phyloP scores from a whole-genome alignment of 2,329 filamentous ascomycete species.

The Zasmidium citrigriseum region DNA sequence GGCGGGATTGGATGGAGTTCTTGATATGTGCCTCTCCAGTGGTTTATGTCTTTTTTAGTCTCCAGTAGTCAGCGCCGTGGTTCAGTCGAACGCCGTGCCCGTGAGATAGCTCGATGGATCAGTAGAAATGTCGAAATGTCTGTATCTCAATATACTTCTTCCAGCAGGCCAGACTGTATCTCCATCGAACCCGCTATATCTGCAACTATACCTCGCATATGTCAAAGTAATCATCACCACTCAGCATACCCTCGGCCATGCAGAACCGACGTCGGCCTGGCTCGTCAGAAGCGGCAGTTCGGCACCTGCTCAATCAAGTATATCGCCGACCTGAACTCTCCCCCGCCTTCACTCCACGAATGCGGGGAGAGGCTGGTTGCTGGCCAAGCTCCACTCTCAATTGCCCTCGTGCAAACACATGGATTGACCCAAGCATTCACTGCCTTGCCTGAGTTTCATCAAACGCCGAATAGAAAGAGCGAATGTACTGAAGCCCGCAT shows the following conservation, averaged over 20 bases:
- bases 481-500: slow-evolving; percentile 4
- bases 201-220: background rate
- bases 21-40: background rate
- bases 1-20: background rate
- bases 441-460: background rate
- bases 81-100: background rate
- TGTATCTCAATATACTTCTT: too few species aligned
- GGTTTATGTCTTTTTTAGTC: too few species aligned
- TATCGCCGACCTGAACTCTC: slow-evolving; percentile 6
- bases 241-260: background rate
- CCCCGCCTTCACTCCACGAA: slow-evolving; percentile 3
- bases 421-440: background rate
- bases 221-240: background rate
- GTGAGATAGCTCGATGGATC: background rate
- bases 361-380: background rate
- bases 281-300: too few species aligned
- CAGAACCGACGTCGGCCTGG: background rate
- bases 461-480: background rate
- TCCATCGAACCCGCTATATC: background rate
- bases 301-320: background rate
- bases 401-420: background rate
- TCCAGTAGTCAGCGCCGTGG: too few species aligned
- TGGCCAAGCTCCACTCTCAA: background rate
- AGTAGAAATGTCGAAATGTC: too few species aligned
- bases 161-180: background rate